Base-by-base conservation (phyloP, 1,139 yeast genomes). In the Geotrichum histeridarum region DNA sequence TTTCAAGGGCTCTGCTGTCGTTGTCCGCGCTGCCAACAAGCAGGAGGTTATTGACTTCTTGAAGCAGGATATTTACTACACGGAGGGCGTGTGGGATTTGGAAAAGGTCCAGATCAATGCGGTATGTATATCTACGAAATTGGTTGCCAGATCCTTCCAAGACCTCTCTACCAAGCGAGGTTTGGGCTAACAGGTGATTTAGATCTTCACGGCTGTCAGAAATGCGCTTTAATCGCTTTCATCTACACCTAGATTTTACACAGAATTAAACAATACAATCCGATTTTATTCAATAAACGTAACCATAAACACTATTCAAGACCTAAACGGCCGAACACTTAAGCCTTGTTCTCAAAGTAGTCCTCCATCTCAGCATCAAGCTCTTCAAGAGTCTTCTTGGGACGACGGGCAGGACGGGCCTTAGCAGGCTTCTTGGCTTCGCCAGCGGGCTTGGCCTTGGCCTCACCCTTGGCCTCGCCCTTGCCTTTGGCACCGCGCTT, bases 351-450 rank as follows among this genome's bases (percentile, higher is more conserved):
- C 42, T 63, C 66, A 57, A 86, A 85, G 73, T 86, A 86, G 67
- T 85, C 97, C 61, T 89, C 84, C 96, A 90, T 90, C 75, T 90
- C 96, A 70, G 89, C 95, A 73, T 90, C 97, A 68, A 90, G 81
- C 73, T 90, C 90, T 70, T 86, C 96, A 61, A 86, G 76, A 55
- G 95, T 83, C 79, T 87, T 88, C 79, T 84, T 84, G 61, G 81
- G 79, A 63, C 73, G 77, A 68, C 71, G 58, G 61, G 62, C 65
- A 64, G 72, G 71, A 61, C 68, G 67, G 54, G 62, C 57, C 36
- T 51, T 47, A 9, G 57, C 55, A 17, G 42, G 42, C 44, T 46
- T 36, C 14, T 39, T 39, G 36, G 15, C 36, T 15, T 32, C 12
- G 44, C 43, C 42, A 33, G 54, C 62, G 45, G 64, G 61, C 63